These are phyloP conservation scores for Sporothrix euskadiensis DNA, from an alignment of 2,329 filamentous ascomycete genomes.

Conservation along the genomic window DNA sequence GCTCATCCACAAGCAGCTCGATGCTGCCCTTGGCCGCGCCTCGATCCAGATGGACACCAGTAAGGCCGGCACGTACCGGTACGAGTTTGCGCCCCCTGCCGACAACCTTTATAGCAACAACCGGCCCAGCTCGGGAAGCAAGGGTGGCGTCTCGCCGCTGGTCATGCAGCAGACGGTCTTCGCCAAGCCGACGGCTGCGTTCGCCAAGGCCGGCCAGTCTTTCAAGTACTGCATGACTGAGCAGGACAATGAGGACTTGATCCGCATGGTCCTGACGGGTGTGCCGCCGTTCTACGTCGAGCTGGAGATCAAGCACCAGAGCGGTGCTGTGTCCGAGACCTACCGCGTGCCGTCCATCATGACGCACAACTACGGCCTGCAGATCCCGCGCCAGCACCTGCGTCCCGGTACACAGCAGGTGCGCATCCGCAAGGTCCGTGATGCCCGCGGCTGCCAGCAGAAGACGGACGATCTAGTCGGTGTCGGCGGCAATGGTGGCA, in stretches of 20 bases:
- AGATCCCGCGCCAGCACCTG: slow-evolving; percentile 80
- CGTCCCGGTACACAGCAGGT: slow-evolving; percentile 88
- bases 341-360: slow-evolving; percentile 80
- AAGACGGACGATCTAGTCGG: slow-evolving; percentile 43
- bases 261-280: slow-evolving; percentile 82
- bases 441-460: slow-evolving; percentile 81
- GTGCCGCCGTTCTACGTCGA: slow-evolving; percentile 86
- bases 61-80: slow-evolving; percentile 79
- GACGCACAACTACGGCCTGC: slow-evolving; percentile 71
- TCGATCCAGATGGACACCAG: slow-evolving; percentile 83
- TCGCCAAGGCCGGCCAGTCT: slow-evolving; percentile 82
- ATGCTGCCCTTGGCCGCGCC: slow-evolving; percentile 72
- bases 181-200: slow-evolving; percentile 76
- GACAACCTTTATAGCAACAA: slow-evolving; percentile 85
- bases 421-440: slow-evolving; percentile 84
- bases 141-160: slow-evolving; percentile 50
- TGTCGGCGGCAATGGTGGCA: slow-evolving; percentile 64
- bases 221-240: slow-evolving; percentile 95
- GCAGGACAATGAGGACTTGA: slow-evolving; percentile 76
- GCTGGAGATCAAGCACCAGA: slow-evolving; percentile 89
- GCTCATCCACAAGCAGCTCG: slow-evolving; percentile 69
- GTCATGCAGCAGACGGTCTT: slow-evolving; percentile 81
- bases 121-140: slow-evolving; percentile 37
- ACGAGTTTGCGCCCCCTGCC: slow-evolving; percentile 78
- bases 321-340: slow-evolving; percentile 74